Conservation (phyloP, 2,329 filamentous ascomycete species). For the Fusarium sarcochroum region DNA sequence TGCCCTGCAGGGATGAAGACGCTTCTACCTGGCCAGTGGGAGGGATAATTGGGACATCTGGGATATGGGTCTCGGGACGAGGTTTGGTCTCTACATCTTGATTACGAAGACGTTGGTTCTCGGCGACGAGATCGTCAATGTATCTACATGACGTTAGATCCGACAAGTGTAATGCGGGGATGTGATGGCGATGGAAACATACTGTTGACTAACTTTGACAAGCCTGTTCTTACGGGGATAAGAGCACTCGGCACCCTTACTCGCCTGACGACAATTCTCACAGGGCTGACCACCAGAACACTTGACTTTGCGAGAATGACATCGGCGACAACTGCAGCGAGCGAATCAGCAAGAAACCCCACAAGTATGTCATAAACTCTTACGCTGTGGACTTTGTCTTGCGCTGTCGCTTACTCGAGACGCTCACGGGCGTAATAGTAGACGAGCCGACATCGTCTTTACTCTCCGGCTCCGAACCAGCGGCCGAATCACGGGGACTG, state of each 20-base stretch:
- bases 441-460: slow-evolving; percentile 38
- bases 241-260: slow-evolving; percentile 50
- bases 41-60: slow-evolving; percentile 25
- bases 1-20: slow-evolving; percentile 34
- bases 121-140: slow-evolving; percentile 53
- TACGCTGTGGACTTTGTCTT: slow-evolving; percentile 49
- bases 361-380: not conserved
- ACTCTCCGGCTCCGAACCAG: slow-evolving; percentile 38
- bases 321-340: slow-evolving; percentile 49
- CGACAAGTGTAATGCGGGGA: not conserved
- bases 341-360: not conserved
- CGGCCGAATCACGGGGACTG: slow-evolving; percentile 25
- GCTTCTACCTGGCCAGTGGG: slow-evolving; percentile 17
- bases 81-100: slow-evolving; percentile 29
- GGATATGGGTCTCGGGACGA: slow-evolving; percentile 24
- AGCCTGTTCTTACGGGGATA: slow-evolving; percentile 53
- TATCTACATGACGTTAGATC: slow-evolving; percentile 43
- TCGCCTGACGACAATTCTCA: slow-evolving; percentile 51
- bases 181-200: not conserved
- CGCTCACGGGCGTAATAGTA: slow-evolving; percentile 19
- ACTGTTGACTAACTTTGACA: slow-evolving; percentile 53
- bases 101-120: slow-evolving; percentile 51
- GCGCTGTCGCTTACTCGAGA: slow-evolving; percentile 30
- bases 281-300: slow-evolving; percentile 54
- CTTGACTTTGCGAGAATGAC: slow-evolving; percentile 53